A percentile compares a stretch with the other conserved stretches of the same genome.
Conservation (phyloP, 495 filamentous ascomycete genomes). For the Xylaria curta region DNA sequence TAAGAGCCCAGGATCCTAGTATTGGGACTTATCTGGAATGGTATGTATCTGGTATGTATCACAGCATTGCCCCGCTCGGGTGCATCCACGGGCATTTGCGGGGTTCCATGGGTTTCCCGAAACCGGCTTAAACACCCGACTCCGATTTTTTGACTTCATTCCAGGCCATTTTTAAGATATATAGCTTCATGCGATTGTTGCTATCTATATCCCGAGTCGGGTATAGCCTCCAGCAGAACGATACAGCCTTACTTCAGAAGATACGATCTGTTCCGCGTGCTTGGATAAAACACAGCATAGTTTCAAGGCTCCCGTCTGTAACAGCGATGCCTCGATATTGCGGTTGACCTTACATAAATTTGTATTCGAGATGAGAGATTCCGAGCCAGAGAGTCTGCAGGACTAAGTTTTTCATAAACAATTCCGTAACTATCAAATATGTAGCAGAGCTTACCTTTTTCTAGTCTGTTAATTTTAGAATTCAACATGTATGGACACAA, state of each 20-base stretch:
- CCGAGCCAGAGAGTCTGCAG: too few relatives aligned
- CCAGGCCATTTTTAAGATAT: not conserved
- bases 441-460: not conserved
- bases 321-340: too few relatives aligned
- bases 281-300: too few relatives aligned
- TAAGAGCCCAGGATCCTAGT: not conserved
- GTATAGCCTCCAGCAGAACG: not conserved
- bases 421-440: not conserved
- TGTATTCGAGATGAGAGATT: too few relatives aligned
- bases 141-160: not conserved
- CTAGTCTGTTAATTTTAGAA: too few relatives aligned
- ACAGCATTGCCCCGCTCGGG: constrained; percentile 24
- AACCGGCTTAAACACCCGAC: constrained; percentile 28
- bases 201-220: constrained; percentile 8
- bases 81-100: constrained; percentile 31
- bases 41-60: not conserved
- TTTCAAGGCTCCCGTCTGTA: too few relatives aligned
- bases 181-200: constrained; percentile 13
- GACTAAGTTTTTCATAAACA: too few relatives aligned
- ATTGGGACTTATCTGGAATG: not conserved
- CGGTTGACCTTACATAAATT: too few relatives aligned
- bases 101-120: constrained; percentile 40
- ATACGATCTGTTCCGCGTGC: constrained; percentile 3
- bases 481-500: too few relatives aligned
- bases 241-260: not conserved